Percentiles rank a stretch among this genome's conserved stretches.
Conservation (phyloP, 345 rosid genomes). For the Cardamine occulta region DNA sequence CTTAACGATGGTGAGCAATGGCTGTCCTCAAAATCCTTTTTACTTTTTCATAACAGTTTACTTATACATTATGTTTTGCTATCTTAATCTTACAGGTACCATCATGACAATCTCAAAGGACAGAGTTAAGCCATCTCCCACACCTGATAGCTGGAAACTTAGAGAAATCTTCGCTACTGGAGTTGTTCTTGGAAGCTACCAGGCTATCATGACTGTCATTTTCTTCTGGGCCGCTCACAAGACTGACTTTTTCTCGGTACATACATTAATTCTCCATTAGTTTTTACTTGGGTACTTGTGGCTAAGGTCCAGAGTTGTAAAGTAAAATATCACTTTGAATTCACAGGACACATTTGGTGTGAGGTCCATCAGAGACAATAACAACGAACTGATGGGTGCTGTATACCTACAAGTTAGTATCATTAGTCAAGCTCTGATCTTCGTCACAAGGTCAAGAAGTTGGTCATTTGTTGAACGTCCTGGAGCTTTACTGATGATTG, state of each 20-base stretch:
- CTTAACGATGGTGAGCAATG: constrained; percentile 84
- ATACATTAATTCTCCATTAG: background rate
- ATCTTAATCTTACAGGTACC: constrained; percentile 56
- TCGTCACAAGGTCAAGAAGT: constrained; percentile 91
- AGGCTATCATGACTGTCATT: constrained; percentile 83
- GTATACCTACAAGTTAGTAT: constrained; percentile 95
- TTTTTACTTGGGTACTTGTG: background rate
- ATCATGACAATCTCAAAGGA: constrained; percentile 96
- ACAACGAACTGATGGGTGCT: constrained; percentile 75
- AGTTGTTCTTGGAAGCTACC: constrained; percentile 76
- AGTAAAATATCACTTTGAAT: constrained; percentile 16
- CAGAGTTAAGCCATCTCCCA: constrained; percentile 93
- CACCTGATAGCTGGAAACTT: constrained; percentile 95
- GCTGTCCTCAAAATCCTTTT: constrained; percentile 13
- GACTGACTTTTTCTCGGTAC: constrained; percentile 77
- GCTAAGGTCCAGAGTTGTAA: background rate
- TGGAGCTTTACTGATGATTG: constrained; percentile 64
- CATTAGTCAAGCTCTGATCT: constrained; percentile 89
- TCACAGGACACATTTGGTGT: constrained; percentile 74
- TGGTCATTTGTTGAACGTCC: constrained; percentile 91
- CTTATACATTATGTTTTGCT: constrained; percentile 1
- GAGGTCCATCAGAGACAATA: constrained; percentile 45
- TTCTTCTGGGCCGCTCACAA: constrained; percentile 79
- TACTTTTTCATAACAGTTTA: background rate
- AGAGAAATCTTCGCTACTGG: constrained; percentile 91